phyloP scores from a whole-genome alignment of 495 filamentous ascomycete genomes.

The Cairneyella variabilis region DNA sequence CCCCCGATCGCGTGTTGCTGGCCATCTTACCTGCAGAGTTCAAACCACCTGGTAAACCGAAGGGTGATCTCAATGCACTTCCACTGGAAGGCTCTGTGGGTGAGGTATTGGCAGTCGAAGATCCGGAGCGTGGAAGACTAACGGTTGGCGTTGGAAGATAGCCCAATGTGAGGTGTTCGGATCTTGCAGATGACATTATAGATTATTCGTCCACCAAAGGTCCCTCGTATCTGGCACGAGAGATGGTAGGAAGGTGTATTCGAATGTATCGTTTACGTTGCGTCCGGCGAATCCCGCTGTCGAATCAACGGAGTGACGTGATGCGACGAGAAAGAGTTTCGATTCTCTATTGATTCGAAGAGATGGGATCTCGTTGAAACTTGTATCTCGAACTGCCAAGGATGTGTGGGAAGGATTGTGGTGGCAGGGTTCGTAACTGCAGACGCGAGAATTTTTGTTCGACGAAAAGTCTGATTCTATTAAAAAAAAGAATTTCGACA shows the following conservation, averaged over 20 bases:
- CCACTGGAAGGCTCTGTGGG: constrained; percentile 76
- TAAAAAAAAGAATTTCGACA: constrained; percentile 12
- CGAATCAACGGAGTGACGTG: constrained; percentile 1
- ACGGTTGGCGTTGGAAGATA: constrained; percentile 57
- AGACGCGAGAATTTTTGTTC: no score
- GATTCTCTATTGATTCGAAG: no score
- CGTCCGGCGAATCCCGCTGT: constrained; percentile 3
- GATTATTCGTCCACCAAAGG: constrained; percentile 48
- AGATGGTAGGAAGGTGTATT: constrained; percentile 22
- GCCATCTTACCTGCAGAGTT: constrained; percentile 64
- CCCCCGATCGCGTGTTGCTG: constrained; percentile 74
- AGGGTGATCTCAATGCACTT: constrained; percentile 67
- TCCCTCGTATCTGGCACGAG: constrained; percentile 22
- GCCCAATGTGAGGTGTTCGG: constrained; percentile 71
- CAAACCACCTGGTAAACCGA: constrained; percentile 62
- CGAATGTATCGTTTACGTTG: constrained; percentile 17
- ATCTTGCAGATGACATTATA: constrained; percentile 93
- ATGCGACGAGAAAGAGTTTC: constrained; percentile 2
- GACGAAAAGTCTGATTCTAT: constrained; percentile 16
- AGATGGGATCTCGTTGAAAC: no score
- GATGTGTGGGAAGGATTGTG: constrained; percentile 9
- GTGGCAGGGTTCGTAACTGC: background rate
- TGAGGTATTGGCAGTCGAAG: constrained; percentile 82
- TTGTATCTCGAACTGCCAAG: constrained; percentile 5
- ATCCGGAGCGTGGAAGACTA: constrained; percentile 70